These are phyloP conservation scores for Colletotrichum sidae DNA, from an alignment of 2,329 filamentous ascomycete species.

Conservation along the genomic window DNA sequence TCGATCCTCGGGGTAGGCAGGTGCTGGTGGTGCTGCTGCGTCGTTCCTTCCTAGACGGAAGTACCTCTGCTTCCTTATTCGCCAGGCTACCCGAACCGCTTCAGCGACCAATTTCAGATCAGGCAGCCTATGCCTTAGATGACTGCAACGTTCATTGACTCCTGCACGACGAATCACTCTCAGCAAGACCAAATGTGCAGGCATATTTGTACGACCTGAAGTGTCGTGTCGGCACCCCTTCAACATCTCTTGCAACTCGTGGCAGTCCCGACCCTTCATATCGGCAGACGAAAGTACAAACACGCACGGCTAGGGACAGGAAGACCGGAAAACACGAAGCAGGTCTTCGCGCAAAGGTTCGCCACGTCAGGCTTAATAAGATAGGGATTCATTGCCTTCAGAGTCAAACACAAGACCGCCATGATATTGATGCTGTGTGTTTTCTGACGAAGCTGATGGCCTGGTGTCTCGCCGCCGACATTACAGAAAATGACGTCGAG, in stretches of 20 bases:
- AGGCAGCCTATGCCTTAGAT: no score
- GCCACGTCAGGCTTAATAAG: constrained; percentile 46
- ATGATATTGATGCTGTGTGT: constrained; percentile 49
- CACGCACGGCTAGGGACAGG: constrained; percentile 43
- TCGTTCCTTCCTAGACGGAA: background rate
- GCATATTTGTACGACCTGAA: constrained; percentile 32
- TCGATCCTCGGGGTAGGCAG: no score
- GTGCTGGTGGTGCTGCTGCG: no score
- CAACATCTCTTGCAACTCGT: constrained; percentile 36
- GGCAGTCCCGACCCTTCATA: constrained; percentile 37
- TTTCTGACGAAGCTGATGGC: constrained; percentile 54
- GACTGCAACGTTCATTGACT: background rate
- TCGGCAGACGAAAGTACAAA: constrained; percentile 33
- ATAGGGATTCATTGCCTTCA: constrained; percentile 44
- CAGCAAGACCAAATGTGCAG: background rate
- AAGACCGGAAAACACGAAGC: constrained; percentile 46
- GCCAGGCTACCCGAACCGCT: background rate
- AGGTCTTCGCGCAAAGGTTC: constrained; percentile 47
- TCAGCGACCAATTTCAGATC: no score
- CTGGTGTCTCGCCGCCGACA: constrained; percentile 46
- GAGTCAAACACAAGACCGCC: constrained; percentile 44
- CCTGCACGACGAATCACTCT: background rate
- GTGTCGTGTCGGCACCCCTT: constrained; percentile 20
- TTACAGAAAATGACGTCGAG: constrained; percentile 42
- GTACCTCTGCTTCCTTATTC: no score